A percentile compares a stretch with the other conserved stretches of the same genome.
Evolutionary conservation across 139 green algal species (phyloP).

Genomic region (Chlamydomonas sp.): DNA sequence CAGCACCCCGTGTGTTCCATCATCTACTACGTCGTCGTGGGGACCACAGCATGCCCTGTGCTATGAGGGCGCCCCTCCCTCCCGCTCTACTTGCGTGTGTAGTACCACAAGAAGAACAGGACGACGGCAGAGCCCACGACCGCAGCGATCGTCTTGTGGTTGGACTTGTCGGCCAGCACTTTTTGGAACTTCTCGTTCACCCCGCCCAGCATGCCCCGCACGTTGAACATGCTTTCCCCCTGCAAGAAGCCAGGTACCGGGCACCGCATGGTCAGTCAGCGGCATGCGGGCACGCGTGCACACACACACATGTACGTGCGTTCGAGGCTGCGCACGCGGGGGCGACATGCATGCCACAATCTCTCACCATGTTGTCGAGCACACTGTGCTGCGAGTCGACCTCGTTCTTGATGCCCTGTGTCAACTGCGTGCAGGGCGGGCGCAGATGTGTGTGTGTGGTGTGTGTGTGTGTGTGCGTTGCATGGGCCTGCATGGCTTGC

Average conservation of each 20-base stretch:
- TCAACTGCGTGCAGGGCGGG: conserved; percentile 43
- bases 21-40: too few species aligned
- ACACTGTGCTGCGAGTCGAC: conserved; percentile 50
- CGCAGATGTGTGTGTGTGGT: too few species aligned
- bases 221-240: conserved; percentile 32
- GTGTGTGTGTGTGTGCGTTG: too few species aligned
- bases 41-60: too few species aligned
- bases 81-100: too few species aligned
- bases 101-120: conserved; percentile 60
- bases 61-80: too few species aligned
- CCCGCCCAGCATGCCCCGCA: conserved; percentile 36
- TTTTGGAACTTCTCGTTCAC: conserved; percentile 53
- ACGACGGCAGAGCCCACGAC: conserved; percentile 18
- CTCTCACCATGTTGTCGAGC: conserved; percentile 60
- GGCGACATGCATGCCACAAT: neutral
- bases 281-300: neutral
- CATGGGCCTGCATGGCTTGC: too few species aligned
- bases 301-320: neutral
- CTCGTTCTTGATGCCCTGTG: conserved; percentile 52
- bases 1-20: too few species aligned
- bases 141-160: conserved; percentile 29
- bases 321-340: neutral
- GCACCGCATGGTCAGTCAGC: neutral
- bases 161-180: conserved; percentile 19
- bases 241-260: neutral